Percentiles rank a stretch among this genome's conserved stretches.
These are phyloP conservation scores for Amborella trichopoda DNA, from an alignment of 164 flowering plant species.

Conservation along the genomic window DNA sequence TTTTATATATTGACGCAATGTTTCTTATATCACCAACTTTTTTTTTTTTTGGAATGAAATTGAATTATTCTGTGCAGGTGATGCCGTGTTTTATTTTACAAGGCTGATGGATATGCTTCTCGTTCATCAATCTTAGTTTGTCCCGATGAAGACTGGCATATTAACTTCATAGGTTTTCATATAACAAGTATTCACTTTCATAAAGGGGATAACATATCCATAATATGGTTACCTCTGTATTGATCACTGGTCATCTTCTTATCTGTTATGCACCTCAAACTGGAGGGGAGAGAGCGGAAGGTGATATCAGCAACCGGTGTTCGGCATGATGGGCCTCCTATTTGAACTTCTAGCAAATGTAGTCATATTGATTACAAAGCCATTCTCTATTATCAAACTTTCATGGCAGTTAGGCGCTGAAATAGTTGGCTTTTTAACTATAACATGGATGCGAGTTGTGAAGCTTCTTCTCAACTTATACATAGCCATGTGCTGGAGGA, in stretches of 20 bases:
- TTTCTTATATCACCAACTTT: too few species aligned
- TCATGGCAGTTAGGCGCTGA: slow-evolving; percentile 18
- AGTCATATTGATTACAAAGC: slow-evolving; percentile 23
- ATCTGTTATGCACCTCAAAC: background rate
- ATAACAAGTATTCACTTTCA: too few species aligned
- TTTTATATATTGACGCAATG: too few species aligned
- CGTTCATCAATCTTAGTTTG: too few species aligned
- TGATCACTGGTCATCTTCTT: slow-evolving; percentile 1
- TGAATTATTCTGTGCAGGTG: too few species aligned
- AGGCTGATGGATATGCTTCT: too few species aligned
- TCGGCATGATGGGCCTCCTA: slow-evolving; percentile 10
- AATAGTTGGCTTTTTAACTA: slow-evolving; percentile 15
- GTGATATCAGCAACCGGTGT: background rate
- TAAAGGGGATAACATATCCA: too few species aligned
- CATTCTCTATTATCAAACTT: slow-evolving; percentile 25
- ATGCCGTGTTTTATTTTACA: too few species aligned
- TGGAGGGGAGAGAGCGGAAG: background rate
- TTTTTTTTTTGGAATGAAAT: too few species aligned
- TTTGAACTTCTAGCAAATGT: slow-evolving; percentile 8
- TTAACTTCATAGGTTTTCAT: too few species aligned
- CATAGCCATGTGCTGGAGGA: slow-evolving; percentile 18
- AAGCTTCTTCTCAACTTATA: slow-evolving; percentile 24
- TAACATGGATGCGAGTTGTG: slow-evolving; percentile 39
- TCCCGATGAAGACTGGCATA: too few species aligned
- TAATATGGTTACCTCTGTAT: background rate